phyloP scores from a whole-genome alignment of 371 early-diverging fungal genomes.

The Apophysomyces variabilis region DNA sequence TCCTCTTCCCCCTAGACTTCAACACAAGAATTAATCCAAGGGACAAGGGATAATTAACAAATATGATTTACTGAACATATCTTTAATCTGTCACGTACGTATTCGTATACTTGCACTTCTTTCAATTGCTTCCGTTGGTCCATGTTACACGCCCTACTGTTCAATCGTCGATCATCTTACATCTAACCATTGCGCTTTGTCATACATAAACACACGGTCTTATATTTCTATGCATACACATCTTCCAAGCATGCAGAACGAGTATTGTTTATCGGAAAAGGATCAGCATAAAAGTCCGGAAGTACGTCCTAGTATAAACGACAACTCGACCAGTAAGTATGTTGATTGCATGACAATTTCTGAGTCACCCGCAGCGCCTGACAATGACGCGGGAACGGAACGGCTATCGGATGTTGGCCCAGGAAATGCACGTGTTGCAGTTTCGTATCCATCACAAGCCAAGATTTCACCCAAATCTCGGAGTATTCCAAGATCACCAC shows the following conservation, averaged over 20 bases:
- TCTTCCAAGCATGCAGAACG: background rate
- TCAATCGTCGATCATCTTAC: conserved; percentile 5
- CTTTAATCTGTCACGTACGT: background rate
- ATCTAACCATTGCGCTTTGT: background rate
- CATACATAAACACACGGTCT: conserved; percentile 1
- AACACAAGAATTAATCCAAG: conserved; percentile 5
- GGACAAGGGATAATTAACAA: conserved; percentile 11
- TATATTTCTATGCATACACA: background rate
- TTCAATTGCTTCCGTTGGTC: background rate
- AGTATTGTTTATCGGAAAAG: conserved; percentile 1
- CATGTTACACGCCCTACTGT: conserved; percentile 10
- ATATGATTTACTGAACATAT: background rate
- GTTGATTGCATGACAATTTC: background rate
- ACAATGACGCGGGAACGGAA: conserved; percentile 8
- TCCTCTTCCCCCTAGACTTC: background rate
- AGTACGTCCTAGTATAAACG: background rate
- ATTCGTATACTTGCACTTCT: background rate
- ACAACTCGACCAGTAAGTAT: background rate
- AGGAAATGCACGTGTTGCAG: conserved; percentile 4
- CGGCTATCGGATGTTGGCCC: background rate
- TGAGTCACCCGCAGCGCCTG: background rate
- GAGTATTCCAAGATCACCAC: conserved; percentile 5
- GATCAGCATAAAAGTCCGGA: background rate
- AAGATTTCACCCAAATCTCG: background rate
- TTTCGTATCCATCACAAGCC: conserved; percentile 7